Conservation (phyloP, 2,329 filamentous ascomycete genomes). For the Diaporthe capsici region DNA sequence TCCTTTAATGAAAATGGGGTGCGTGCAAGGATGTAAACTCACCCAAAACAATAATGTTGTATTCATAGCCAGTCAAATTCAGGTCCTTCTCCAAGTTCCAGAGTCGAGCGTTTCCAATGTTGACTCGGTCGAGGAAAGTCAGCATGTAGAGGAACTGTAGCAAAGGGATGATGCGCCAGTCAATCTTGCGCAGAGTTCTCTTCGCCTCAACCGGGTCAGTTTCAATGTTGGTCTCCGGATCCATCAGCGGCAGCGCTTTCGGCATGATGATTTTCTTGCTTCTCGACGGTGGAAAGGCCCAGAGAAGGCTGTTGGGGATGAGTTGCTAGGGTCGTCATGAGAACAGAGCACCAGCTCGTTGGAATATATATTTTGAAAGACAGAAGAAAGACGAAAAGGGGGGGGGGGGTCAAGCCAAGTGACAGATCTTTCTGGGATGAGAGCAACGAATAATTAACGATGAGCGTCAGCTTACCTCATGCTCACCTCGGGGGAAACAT, state of each 20-base stretch:
- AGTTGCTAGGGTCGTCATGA: not conserved
- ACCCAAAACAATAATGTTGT: conserved; percentile 18
- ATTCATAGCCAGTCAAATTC: conserved; percentile 10
- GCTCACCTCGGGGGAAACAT: not conserved
- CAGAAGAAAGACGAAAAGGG: not conserved
- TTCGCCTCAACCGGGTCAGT: not conserved
- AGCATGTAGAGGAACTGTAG: conserved; percentile 45
- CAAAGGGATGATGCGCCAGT: conserved; percentile 19
- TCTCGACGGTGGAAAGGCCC: not conserved
- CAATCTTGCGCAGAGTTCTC: conserved; percentile 1
- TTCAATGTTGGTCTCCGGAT: not conserved
- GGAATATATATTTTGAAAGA: not conserved
- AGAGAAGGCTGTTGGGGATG: not conserved
- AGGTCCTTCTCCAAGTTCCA: conserved; percentile 27
- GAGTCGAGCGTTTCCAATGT: conserved; percentile 51
- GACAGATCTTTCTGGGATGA: not conserved
- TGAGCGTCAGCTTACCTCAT: not conserved
- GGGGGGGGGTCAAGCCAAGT: not conserved
- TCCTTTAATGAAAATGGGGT: not conserved
- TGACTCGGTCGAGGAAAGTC: conserved; percentile 46
- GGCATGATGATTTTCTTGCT: not conserved
- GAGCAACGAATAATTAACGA: not conserved
- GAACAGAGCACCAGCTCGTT: not conserved
- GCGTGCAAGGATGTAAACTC: not conserved
- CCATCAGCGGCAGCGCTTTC: conserved; percentile 12